Evolutionary conservation across 2,329 filamentous ascomycete species (phyloP).

Genomic region (Macrophomina tecta): DNA sequence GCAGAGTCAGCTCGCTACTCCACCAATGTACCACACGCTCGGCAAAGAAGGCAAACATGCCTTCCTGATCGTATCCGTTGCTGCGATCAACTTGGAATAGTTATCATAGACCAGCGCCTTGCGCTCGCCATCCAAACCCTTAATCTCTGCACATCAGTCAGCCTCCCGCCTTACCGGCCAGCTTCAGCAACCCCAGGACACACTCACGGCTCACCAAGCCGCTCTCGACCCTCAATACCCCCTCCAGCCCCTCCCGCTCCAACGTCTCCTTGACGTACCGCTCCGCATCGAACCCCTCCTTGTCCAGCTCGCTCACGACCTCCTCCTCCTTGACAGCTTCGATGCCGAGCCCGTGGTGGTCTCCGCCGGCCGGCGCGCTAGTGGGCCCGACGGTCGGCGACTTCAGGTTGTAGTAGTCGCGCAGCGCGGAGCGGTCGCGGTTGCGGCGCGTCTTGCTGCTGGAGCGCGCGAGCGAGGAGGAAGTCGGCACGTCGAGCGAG

Average conservation of each 20-base stretch:
- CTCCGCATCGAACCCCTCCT: conserved; percentile 72
- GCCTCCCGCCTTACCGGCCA: background rate
- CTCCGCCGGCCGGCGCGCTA: conserved; percentile 46
- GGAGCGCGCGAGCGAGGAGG: conserved; percentile 15
- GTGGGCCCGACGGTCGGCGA: conserved; percentile 47
- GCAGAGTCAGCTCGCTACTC: background rate
- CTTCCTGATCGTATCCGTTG: conserved; percentile 92
- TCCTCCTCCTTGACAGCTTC: conserved; percentile 59
- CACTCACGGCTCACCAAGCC: conserved; percentile 62
- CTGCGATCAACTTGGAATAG: conserved; percentile 95
- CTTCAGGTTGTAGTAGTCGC: conserved; percentile 93
- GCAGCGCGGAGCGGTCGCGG: conserved; percentile 83
- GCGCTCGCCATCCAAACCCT: conserved; percentile 91
- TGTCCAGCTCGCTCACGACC: conserved; percentile 72
- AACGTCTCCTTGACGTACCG: conserved; percentile 69
- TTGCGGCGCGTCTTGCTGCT: conserved; percentile 62
- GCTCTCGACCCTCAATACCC: conserved; percentile 73
- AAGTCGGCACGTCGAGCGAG: conserved; percentile 65
- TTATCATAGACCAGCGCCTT: conserved; percentile 99
- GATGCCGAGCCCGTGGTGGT: conserved; percentile 38
- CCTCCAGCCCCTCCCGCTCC: conserved; percentile 67
- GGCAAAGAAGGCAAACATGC: conserved; percentile 42
- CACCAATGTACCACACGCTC: background rate
- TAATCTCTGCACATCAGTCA: conserved; percentile 65
- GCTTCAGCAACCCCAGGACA: background rate